phyloP scores from a whole-genome alignment of 345 rosid genomes.

The Nephelium lappaceum region DNA sequence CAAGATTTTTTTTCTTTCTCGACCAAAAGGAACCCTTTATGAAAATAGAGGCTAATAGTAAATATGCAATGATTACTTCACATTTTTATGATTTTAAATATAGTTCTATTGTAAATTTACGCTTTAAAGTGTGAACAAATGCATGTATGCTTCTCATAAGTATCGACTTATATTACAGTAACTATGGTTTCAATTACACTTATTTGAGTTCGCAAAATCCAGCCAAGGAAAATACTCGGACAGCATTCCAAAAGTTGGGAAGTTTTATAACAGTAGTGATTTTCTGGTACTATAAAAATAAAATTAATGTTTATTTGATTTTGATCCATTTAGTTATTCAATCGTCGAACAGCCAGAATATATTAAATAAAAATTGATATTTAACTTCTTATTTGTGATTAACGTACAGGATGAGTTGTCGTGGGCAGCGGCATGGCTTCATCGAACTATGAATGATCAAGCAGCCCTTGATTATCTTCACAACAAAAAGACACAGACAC shows the following conservation, averaged over 20 bases:
- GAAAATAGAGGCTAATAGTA: too few species aligned
- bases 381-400: neutral
- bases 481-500: constrained; percentile 24
- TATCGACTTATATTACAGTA: neutral
- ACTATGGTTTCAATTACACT: constrained; percentile 18
- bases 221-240: constrained; percentile 35
- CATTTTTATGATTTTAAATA: too few species aligned
- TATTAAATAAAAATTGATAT: too few species aligned
- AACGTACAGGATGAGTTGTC: constrained; percentile 38
- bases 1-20: too few species aligned
- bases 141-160: too few species aligned
- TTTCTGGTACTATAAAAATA: constrained; percentile 18
- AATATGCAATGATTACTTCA: too few species aligned
- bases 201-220: constrained; percentile 35
- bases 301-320: neutral
- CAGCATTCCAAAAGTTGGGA: constrained; percentile 31
- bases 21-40: too few species aligned
- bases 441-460: constrained; percentile 26
- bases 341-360: too few species aligned
- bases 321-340: too few species aligned
- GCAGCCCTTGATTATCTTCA: constrained; percentile 34
- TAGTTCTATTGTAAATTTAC: too few species aligned
- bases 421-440: constrained; percentile 48
- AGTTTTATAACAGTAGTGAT: constrained; percentile 36
- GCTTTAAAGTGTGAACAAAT: neutral